Evolutionary conservation across 2,329 filamentous ascomycete genomes (phyloP).

Genomic region (Colletotrichum horii): DNA sequence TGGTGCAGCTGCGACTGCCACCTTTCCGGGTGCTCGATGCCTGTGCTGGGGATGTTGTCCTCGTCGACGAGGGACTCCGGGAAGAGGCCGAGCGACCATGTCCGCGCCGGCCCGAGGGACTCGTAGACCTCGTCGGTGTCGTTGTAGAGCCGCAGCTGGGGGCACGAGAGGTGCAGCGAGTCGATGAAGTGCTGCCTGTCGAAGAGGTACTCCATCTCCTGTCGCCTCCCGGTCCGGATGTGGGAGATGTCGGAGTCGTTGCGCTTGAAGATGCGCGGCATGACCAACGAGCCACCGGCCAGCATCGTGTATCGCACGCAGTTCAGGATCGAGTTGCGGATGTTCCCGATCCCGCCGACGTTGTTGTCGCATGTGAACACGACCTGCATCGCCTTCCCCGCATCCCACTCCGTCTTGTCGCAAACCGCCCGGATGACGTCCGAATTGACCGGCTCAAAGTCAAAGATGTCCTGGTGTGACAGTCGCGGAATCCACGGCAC

Average conservation of each 20-base stretch:
- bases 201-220: constrained; percentile 32
- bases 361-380: constrained; percentile 44
- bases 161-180: constrained; percentile 28
- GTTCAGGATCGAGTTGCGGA: constrained; percentile 44
- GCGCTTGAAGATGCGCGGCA: constrained; percentile 39
- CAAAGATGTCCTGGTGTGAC: not conserved
- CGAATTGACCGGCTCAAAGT: constrained; percentile 22
- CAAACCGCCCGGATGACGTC: constrained; percentile 26
- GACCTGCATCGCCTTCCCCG: constrained; percentile 21
- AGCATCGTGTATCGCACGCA: constrained; percentile 44
- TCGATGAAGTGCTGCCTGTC: constrained; percentile 29
- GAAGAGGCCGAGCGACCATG: constrained; percentile 27
- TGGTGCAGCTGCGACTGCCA: constrained; percentile 31
- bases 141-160: constrained; percentile 31
- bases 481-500: not conserved
- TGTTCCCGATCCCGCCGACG: constrained; percentile 41
- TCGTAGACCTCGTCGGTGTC: constrained; percentile 26
- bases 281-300: constrained; percentile 38
- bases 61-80: constrained; percentile 33
- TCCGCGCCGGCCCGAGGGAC: constrained; percentile 9
- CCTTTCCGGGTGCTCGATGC: constrained; percentile 25
- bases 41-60: constrained; percentile 26
- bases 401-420: constrained; percentile 26
- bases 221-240: constrained; percentile 27
- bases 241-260: constrained; percentile 32